Evolutionary conservation across 1,284 basidiomycete genomes (phyloP).

Genomic region (Cystobasidiaceae sp.): DNA sequence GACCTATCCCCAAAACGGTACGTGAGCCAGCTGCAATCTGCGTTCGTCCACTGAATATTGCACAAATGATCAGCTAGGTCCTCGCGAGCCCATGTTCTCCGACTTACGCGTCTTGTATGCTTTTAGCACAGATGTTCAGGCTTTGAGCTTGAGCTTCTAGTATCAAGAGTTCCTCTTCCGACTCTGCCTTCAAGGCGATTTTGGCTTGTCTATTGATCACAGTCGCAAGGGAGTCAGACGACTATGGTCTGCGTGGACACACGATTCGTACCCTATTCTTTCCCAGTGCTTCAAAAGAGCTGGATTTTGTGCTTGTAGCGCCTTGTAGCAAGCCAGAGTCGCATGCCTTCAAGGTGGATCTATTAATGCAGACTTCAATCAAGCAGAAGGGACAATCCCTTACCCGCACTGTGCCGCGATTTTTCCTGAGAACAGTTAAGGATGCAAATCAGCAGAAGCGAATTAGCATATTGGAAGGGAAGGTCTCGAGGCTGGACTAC

Average conservation of each 20-base stretch:
- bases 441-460: neutral
- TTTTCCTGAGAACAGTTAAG: slow-evolving; percentile 42
- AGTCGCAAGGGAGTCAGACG: neutral
- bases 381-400: neutral
- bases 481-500: no score
- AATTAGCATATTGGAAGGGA: no score
- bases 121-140: slow-evolving; percentile 78
- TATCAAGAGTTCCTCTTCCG: slow-evolving; percentile 74
- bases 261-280: slow-evolving; percentile 51
- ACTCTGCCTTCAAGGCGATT: slow-evolving; percentile 70
- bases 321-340: slow-evolving; percentile 87
- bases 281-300: slow-evolving; percentile 74
- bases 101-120: slow-evolving; percentile 78
- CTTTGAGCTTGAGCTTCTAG: slow-evolving; percentile 78
- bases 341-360: slow-evolving; percentile 62
- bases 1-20: slow-evolving; percentile 89
- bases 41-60: slow-evolving; percentile 69
- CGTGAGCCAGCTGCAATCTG: slow-evolving; percentile 81
- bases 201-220: slow-evolving; percentile 70
- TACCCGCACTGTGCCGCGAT: slow-evolving; percentile 55
- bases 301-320: slow-evolving; percentile 66
- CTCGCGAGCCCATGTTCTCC: neutral
- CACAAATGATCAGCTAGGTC: neutral
- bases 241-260: neutral
- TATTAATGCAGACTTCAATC: neutral